phyloP scores from a whole-genome alignment of 164 flowering plant genomes.

The Nelumbo lutea region DNA sequence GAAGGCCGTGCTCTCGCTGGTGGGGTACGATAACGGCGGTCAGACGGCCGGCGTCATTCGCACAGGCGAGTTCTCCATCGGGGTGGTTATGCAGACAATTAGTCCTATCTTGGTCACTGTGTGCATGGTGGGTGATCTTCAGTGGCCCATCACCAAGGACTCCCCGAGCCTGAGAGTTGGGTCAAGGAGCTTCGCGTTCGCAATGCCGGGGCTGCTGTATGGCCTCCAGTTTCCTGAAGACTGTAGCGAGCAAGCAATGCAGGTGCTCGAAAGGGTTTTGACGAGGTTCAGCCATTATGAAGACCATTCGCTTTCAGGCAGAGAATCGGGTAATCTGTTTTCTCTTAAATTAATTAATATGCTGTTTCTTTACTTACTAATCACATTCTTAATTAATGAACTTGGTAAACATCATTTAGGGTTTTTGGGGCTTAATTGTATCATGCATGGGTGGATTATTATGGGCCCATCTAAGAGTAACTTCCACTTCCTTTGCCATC shows the following conservation, averaged over 20 bases:
- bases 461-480: too few species aligned
- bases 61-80: constrained; percentile 8
- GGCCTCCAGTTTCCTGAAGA: constrained; percentile 13
- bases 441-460: too few species aligned
- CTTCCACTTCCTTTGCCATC: too few species aligned
- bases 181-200: constrained; percentile 11
- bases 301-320: constrained; percentile 1
- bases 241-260: neutral
- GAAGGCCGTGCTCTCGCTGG: constrained; percentile 6
- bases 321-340: neutral
- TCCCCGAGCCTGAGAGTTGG: constrained; percentile 13
- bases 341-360: neutral
- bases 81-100: neutral
- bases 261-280: constrained; percentile 5
- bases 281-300: constrained; percentile 11
- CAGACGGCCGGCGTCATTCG: neutral
- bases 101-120: constrained; percentile 5
- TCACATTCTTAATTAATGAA: too few species aligned
- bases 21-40: neutral
- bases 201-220: constrained; percentile 15
- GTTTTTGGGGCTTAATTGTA: too few species aligned
- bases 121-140: constrained; percentile 19
- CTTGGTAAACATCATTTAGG: too few species aligned
- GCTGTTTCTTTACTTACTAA: too few species aligned
- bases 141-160: constrained; percentile 20